Evolutionary conservation across 768 basidiomycete species (phyloP).

Genomic region (Trametes cubensis): DNA sequence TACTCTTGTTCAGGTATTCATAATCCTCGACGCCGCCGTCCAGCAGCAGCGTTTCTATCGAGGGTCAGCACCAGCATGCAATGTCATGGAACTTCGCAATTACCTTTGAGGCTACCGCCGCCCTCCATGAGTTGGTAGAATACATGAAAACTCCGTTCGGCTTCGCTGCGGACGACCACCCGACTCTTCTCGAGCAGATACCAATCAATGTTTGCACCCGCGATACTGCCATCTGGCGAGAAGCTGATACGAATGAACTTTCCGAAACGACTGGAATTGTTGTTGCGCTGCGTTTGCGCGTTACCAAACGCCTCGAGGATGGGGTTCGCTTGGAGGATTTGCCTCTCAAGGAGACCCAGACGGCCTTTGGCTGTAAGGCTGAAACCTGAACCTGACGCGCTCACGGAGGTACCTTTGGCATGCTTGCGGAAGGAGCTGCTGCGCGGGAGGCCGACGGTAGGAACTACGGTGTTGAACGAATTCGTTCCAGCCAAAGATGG

Average conservation of each 20-base stretch:
- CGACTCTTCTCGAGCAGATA: constrained; percentile 97
- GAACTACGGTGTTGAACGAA: constrained; percentile 56
- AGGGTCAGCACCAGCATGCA: background rate
- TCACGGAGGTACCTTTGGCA: constrained; percentile 47
- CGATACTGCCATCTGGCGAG: constrained; percentile 89
- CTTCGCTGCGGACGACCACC: constrained; percentile 84
- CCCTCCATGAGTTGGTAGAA: constrained; percentile 94
- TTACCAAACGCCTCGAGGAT: constrained; percentile 98
- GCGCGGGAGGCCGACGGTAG: constrained; percentile 69
- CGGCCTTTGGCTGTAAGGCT: constrained; percentile 64
- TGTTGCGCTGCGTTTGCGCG: constrained; percentile 96
- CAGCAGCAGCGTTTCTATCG: constrained; percentile 70
- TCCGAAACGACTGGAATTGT: constrained; percentile 98
- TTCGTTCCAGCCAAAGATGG: constrained; percentile 57
- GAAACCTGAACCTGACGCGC: constrained; percentile 47
- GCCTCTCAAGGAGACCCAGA: constrained; percentile 88
- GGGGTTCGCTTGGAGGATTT: constrained; percentile 97
- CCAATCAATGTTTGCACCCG: constrained; percentile 99
- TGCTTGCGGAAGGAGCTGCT: constrained; percentile 58
- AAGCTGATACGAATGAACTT: constrained; percentile 98
- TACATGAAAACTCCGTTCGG: constrained; percentile 94
- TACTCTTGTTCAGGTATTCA: constrained; percentile 87
- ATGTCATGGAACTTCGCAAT: constrained; percentile 21
- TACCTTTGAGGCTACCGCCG: constrained; percentile 70
- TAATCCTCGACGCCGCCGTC: constrained; percentile 78